phyloP scores from a whole-genome alignment of 139 green algal species.

The Nannochloris sp. region DNA sequence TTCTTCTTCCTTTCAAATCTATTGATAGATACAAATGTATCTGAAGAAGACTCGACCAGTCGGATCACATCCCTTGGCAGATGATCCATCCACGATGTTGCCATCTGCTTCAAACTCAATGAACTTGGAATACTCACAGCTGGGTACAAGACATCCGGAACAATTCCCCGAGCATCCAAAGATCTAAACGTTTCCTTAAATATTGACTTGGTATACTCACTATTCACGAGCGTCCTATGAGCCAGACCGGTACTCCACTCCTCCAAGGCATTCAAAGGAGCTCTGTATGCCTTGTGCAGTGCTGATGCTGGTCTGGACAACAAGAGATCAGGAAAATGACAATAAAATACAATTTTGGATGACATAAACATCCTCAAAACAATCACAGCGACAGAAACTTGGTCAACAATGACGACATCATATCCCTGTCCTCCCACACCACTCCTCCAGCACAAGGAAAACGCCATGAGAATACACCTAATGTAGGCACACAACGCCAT shows the following conservation, averaged over 20 bases:
- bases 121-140: conserved; percentile 58
- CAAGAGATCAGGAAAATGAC: conserved; percentile 95
- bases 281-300: conserved; percentile 42
- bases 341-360: conserved; percentile 88
- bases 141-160: conserved; percentile 76
- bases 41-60: conserved; percentile 31
- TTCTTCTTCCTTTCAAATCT: conserved; percentile 97
- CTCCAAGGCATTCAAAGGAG: conserved; percentile 78
- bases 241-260: conserved; percentile 67
- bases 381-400: conserved; percentile 63
- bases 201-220: conserved; percentile 70
- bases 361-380: conserved; percentile 55
- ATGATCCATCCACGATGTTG: conserved; percentile 23
- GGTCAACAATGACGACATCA: conserved; percentile 79
- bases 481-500: conserved; percentile 81
- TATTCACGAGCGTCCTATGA: conserved; percentile 86
- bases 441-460: conserved; percentile 50
- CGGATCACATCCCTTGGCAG: conserved; percentile 33
- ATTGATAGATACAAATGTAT: conserved; percentile 92
- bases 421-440: conserved; percentile 33
- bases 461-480: conserved; percentile 62
- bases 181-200: conserved; percentile 76
- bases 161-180: conserved; percentile 30
- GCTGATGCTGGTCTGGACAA: conserved; percentile 38
- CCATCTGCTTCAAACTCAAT: conserved; percentile 30